Percentiles rank a stretch among this genome's conserved stretches.
phyloP scores from a whole-genome alignment of 2,329 filamentous ascomycete species.

The Rhinocladiella mackenziei region DNA sequence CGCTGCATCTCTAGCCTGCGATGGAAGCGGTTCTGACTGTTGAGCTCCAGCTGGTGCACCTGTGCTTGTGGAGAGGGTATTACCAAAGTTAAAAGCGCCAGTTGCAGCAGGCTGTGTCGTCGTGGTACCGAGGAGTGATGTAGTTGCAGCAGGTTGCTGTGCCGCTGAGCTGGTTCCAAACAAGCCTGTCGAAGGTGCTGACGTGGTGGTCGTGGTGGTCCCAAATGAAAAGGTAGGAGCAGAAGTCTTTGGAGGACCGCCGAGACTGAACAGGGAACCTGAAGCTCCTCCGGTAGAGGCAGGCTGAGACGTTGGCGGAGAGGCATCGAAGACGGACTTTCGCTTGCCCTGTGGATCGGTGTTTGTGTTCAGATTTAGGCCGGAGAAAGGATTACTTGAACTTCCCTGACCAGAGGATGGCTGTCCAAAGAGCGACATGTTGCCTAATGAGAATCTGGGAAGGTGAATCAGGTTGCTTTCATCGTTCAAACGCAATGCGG shows the following conservation, averaged over 20 bases:
- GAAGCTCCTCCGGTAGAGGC: no score
- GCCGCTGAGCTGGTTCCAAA: slow-evolving; percentile 18
- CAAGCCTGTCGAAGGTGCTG: slow-evolving; percentile 17
- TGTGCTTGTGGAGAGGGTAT: slow-evolving; percentile 5
- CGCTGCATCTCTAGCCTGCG: slow-evolving; percentile 41
- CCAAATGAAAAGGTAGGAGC: slow-evolving; percentile 15
- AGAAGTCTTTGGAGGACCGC: slow-evolving; percentile 14
- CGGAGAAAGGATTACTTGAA: slow-evolving; percentile 17
- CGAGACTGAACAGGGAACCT: slow-evolving; percentile 18
- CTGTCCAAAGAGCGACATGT: slow-evolving; percentile 28
- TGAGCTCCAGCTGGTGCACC: slow-evolving; percentile 6
- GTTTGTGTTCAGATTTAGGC: slow-evolving; percentile 25
- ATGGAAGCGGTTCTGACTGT: slow-evolving; percentile 11
- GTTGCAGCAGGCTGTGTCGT: slow-evolving; percentile 12
- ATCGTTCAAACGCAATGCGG: not conserved
- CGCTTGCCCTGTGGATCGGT: slow-evolving; percentile 27
- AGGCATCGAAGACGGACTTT: slow-evolving; percentile 29
- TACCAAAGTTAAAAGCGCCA: slow-evolving; percentile 8
- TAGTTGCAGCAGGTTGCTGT: slow-evolving; percentile 16
- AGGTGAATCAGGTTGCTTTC: not conserved
- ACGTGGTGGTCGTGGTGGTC: slow-evolving; percentile 18
- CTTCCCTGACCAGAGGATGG: slow-evolving; percentile 13
- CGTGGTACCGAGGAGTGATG: slow-evolving; percentile 17
- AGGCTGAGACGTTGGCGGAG: slow-evolving; percentile 18
- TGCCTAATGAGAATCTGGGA: not conserved